A percentile compares a stretch with the other conserved stretches of the same genome.
phyloP scores from a whole-genome alignment of 805 yeast species.

The Kodamaea fukazawae region DNA sequence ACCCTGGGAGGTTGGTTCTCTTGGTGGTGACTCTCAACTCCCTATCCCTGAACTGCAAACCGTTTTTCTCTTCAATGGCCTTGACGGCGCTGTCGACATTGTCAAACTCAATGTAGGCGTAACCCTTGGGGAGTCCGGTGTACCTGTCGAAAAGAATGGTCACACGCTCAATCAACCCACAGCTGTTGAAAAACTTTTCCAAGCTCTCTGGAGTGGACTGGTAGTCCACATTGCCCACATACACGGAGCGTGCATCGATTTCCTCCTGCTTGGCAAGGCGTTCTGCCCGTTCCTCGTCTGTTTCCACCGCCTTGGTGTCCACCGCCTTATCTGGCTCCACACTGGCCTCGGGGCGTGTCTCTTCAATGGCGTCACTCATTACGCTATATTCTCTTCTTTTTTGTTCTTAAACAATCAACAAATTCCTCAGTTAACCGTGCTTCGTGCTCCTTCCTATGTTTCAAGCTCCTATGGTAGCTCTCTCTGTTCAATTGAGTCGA shows the following conservation, averaged over 20 bases:
- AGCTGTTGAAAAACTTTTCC: slow-evolving; percentile 43
- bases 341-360: background rate
- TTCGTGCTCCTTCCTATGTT: too few species aligned
- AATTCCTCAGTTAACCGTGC: too few species aligned
- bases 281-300: slow-evolving; percentile 31
- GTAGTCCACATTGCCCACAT: slow-evolving; percentile 51
- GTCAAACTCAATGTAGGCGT: slow-evolving; percentile 62
- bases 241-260: slow-evolving; percentile 51
- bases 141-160: slow-evolving; percentile 48
- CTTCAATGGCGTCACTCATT: background rate
- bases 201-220: slow-evolving; percentile 49
- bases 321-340: background rate
- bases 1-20: slow-evolving; percentile 55
- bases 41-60: slow-evolving; percentile 44
- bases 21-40: slow-evolving; percentile 47
- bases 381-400: too few species aligned
- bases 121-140: slow-evolving; percentile 53
- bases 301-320: slow-evolving; percentile 17
- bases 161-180: slow-evolving; percentile 49
- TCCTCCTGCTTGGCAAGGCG: slow-evolving; percentile 41
- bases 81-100: slow-evolving; percentile 36
- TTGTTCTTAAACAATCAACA: too few species aligned
- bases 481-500: background rate
- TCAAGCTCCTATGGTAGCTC: background rate
- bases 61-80: slow-evolving; percentile 46